phyloP scores from a whole-genome alignment of 2,329 filamentous ascomycete genomes.

The Leptodontidium sp. region DNA sequence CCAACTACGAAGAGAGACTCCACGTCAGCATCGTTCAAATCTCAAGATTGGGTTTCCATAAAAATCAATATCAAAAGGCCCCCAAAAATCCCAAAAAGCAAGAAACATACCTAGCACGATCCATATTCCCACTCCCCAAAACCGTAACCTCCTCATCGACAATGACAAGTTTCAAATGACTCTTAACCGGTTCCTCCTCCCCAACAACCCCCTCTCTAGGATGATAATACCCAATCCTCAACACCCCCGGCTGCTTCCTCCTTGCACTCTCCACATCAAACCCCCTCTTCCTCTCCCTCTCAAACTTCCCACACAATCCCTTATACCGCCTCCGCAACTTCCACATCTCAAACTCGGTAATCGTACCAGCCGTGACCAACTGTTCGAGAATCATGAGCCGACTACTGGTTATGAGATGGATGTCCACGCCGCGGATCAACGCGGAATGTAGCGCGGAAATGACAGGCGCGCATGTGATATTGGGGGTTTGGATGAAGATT shows the following conservation, averaged over 20 bases:
- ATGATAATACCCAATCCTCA: constrained; percentile 45
- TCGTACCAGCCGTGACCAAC: constrained; percentile 79
- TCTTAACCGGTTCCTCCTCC: constrained; percentile 69
- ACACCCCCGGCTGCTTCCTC: constrained; percentile 40
- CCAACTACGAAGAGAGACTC: constrained; percentile 58
- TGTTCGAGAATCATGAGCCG: constrained; percentile 82
- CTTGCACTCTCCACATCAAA: constrained; percentile 28
- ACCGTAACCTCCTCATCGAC: constrained; percentile 74
- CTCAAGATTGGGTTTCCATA: neutral
- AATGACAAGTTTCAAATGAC: constrained; percentile 80
- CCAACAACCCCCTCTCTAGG: constrained; percentile 34
- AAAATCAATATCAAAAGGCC: too few relatives aligned
- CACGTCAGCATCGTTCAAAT: neutral
- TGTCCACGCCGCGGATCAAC: constrained; percentile 70
- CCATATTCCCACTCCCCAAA: constrained; percentile 83
- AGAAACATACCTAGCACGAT: constrained; percentile 66
- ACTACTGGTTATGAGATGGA: constrained; percentile 72
- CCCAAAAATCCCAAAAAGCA: neutral
- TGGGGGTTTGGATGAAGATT: constrained; percentile 80
- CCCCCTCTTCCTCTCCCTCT: constrained; percentile 32
- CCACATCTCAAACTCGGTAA: constrained; percentile 70
- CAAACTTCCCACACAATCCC: constrained; percentile 37
- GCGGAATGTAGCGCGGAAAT: constrained; percentile 68
- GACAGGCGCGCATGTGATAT: constrained; percentile 74
- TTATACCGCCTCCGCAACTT: constrained; percentile 65